phyloP scores from a whole-genome alignment of 2,329 filamentous ascomycete genomes.

The Aspergillus versicolor region DNA sequence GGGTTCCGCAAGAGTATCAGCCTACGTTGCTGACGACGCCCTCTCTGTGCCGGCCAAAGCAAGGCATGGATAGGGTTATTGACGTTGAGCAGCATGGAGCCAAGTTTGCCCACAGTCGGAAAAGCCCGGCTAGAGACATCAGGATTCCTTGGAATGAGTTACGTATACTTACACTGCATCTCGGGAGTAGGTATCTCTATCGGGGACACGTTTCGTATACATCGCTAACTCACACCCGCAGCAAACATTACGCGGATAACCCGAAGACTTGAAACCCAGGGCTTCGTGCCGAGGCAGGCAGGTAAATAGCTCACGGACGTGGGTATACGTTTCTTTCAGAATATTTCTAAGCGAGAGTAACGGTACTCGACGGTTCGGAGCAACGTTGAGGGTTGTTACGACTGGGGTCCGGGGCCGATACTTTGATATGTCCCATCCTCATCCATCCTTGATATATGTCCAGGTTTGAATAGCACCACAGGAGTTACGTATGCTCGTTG shows the following conservation, averaged over 20 bases:
- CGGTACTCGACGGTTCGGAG: neutral
- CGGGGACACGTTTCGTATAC: neutral
- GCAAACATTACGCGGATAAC: neutral
- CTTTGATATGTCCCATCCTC: neutral
- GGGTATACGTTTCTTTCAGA: neutral
- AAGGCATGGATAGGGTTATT: neutral
- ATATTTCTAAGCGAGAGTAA: neutral
- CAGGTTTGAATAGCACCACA: neutral
- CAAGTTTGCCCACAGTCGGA: neutral
- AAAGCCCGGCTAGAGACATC: neutral
- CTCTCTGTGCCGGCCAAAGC: neutral
- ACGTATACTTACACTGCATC: neutral
- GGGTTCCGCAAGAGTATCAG: neutral
- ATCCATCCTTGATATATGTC: neutral
- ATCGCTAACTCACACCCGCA: neutral
- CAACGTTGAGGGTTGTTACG: neutral
- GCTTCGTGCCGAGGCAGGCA: neutral
- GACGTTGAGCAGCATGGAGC: neutral
- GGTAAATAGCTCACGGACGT: neutral
- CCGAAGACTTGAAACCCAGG: neutral
- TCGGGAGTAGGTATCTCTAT: neutral
- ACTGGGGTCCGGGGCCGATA: neutral
- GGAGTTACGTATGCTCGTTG: conserved; percentile 1
- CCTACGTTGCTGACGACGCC: neutral
- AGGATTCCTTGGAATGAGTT: neutral